Evolutionary conservation across 2,329 filamentous ascomycete species (phyloP), one percentile per base, ranked within the genome.

Genomic region (Talaromyces sp.): DNA sequence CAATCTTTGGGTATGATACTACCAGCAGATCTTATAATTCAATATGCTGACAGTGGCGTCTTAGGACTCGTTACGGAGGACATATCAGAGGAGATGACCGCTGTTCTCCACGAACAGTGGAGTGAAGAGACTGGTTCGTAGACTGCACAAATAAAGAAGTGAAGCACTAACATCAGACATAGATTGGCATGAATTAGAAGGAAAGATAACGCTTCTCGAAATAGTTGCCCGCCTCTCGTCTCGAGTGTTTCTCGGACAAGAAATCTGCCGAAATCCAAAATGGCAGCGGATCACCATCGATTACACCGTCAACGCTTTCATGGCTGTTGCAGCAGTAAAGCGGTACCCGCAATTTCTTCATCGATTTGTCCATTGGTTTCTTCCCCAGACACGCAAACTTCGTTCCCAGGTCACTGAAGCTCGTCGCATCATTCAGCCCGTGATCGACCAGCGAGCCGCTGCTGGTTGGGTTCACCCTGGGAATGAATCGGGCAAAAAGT

Each of bases 351-450:
- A 67, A 0, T 62, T 73, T n/a, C 36, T 79, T 7, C 75, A 77
- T 0, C 74, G 71, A 0, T 28, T 81, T 1, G 74, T 73, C 1
- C 75, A 79, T 61, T 72, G 76, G 65, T 68, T 79, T 51, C 63
- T 79, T 5, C 78, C 79, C 1, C 69, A 75, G 52, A 74, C 74
- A 28, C 65, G 63, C 30, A 70, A 68, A 7, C 65, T 77, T 14
- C 72, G 76, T 7, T 51, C 64, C 14, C 70, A 76, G 27, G 68
- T 80, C 4, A 65, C 69, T 4, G 72, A 76, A 50, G 74, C 76
- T 2, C 71, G 68, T n/a, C 65, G 65, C 27, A 66, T 81, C 30
- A 69, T 73, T 27, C 51, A 62, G 6, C 65, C 67, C 40, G 31
- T 64, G 5, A 56, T 65, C 6, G 61, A 63, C 18, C 54, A 63